A percentile compares a stretch with the other conserved stretches of the same genome.
Conservation (phyloP, 1,139 yeast species). For the Geotrichum citri-aurantii region DNA sequence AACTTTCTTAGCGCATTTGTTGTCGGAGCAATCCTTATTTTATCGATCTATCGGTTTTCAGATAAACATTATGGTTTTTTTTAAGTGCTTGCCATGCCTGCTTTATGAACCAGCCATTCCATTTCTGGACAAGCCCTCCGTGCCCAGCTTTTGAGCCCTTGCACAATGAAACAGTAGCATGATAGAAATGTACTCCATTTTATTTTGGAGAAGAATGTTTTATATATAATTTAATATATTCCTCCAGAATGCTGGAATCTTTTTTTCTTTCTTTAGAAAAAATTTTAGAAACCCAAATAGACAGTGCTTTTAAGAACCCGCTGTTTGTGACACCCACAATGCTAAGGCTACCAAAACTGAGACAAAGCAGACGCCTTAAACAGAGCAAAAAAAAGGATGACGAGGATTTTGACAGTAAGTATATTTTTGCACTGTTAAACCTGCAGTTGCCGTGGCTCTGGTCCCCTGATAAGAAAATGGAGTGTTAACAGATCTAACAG, state of each 20-base stretch:
- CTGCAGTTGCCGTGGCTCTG: not conserved
- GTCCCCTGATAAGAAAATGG: too few species aligned
- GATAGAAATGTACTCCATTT: not conserved
- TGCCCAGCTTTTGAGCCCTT: not conserved
- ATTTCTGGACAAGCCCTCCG: not conserved
- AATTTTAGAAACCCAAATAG: too few species aligned
- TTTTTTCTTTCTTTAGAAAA: not conserved
- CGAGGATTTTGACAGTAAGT: constrained; percentile 4
- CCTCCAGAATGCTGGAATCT: not conserved
- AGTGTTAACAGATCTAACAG: too few species aligned
- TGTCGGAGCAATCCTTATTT: too few species aligned
- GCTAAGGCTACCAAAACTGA: not conserved
- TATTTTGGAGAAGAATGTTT: not conserved
- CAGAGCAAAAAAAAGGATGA: not conserved
- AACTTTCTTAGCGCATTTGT: too few species aligned
- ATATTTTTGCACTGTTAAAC: too few species aligned
- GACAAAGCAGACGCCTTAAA: not conserved
- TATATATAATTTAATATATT: too few species aligned
- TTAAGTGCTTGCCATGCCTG: too few species aligned
- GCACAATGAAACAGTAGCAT: too few species aligned
- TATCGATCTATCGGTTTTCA: too few species aligned
- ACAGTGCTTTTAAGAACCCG: not conserved
- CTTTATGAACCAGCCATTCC: not conserved
- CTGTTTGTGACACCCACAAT: not conserved
- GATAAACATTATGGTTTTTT: too few species aligned